Evolutionary conservation across 371 early-diverging fungal species (phyloP).

Genomic region (Mortierella sp.): DNA sequence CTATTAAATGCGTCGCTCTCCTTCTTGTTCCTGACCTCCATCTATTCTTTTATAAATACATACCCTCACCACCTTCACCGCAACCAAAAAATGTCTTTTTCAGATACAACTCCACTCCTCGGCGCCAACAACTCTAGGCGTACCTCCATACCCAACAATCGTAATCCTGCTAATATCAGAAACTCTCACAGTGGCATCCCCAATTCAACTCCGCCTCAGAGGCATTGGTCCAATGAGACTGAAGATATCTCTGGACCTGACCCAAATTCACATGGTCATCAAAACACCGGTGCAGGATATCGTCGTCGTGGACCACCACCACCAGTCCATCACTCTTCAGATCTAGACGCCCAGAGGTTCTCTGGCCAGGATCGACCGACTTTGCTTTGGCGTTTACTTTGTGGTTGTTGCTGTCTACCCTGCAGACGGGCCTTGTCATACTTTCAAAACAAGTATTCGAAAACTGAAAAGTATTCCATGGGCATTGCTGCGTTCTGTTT

Average conservation of each 20-base stretch:
- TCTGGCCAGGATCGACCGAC: slow-evolving; percentile 50
- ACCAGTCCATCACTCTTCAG: slow-evolving; percentile 22
- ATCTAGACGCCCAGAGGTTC: slow-evolving; percentile 50
- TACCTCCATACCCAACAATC: slow-evolving; percentile 23
- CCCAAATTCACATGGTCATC: slow-evolving; percentile 40
- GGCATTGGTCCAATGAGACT: slow-evolving; percentile 55
- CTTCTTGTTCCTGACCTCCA: too few species aligned
- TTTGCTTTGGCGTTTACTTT: slow-evolving; percentile 24
- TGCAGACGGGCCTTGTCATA: slow-evolving; percentile 14
- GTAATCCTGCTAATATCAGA: background rate
- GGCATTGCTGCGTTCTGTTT: slow-evolving; percentile 20
- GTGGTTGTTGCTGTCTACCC: slow-evolving; percentile 46
- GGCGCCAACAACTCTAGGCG: slow-evolving; percentile 14
- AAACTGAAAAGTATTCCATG: slow-evolving; percentile 36
- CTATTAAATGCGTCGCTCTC: too few species aligned
- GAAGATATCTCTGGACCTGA: slow-evolving; percentile 48
- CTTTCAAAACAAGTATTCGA: slow-evolving; percentile 31
- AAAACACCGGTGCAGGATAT: slow-evolving; percentile 49
- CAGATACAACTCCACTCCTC: slow-evolving; percentile 52
- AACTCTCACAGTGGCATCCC: slow-evolving; percentile 3
- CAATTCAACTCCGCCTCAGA: slow-evolving; percentile 11
- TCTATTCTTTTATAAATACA: too few species aligned
- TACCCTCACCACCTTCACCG: too few species aligned
- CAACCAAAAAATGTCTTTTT: slow-evolving; percentile 24
- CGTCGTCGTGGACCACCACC: slow-evolving; percentile 45